Evolutionary conservation across 805 yeast genomes (phyloP).

Genomic region (Scheffersomyces amazonensis): DNA sequence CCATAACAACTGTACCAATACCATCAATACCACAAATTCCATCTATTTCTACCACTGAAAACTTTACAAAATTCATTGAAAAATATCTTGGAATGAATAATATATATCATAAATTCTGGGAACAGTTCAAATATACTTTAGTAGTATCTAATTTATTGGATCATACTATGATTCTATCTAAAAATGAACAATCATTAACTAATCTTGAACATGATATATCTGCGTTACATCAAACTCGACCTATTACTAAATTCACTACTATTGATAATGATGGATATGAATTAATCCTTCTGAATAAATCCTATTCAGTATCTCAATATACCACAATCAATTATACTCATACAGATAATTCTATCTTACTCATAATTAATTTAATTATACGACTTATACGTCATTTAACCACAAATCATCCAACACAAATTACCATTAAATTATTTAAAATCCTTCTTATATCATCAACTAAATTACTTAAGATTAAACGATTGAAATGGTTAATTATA

Average conservation of each 20-base stretch:
- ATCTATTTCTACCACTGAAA: conserved; percentile 13
- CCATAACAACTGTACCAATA: not conserved
- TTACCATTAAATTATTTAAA: conserved; percentile 24
- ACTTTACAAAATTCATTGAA: conserved; percentile 18
- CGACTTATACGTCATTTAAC: conserved; percentile 21
- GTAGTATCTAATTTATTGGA: conserved; percentile 37
- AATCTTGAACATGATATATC: conserved; percentile 8
- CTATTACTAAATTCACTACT: not conserved
- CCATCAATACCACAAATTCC: conserved; percentile 1
- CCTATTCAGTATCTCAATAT: conserved; percentile 3
- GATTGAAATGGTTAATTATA: conserved; percentile 20
- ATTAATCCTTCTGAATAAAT: conserved; percentile 5
- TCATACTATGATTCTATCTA: conserved; percentile 40
- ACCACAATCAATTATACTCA: conserved; percentile 6
- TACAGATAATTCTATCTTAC: conserved; percentile 14
- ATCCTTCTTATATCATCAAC: conserved; percentile 26
- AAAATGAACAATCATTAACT: conserved; percentile 34
- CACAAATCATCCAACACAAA: not conserved
- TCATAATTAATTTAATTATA: conserved; percentile 23
- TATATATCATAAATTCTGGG: conserved; percentile 26
- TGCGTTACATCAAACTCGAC: not conserved
- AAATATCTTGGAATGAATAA: conserved; percentile 24
- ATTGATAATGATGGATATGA: conserved; percentile 20
- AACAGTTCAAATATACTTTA: conserved; percentile 39
- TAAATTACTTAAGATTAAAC: conserved; percentile 22